A percentile compares a stretch with the other conserved stretches of the same genome.
Conservation (phyloP, 768 basidiomycete species). For the Suillus tomentosus region DNA sequence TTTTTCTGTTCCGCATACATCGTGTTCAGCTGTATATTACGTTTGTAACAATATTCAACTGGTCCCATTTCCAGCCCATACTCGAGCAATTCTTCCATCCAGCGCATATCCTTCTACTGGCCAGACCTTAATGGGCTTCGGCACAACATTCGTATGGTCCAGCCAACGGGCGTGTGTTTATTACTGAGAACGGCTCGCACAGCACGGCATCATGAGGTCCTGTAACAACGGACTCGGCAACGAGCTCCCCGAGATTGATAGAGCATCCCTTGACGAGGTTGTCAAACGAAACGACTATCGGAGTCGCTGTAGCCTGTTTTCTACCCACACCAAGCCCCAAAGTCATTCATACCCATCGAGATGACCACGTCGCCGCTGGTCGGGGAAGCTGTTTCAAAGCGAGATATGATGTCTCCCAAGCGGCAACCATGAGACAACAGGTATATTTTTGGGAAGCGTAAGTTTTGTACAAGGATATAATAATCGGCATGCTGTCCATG, state of each 20-base stretch:
- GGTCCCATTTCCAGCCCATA: conserved; percentile 37
- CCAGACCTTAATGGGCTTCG: conserved; percentile 56
- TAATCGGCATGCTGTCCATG: conserved; percentile 44
- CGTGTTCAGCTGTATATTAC: conserved; percentile 14
- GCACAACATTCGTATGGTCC: conserved; percentile 57
- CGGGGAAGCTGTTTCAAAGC: conserved; percentile 48
- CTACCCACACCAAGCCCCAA: conserved; percentile 71
- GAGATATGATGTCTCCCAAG: conserved; percentile 87
- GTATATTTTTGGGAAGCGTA: conserved; percentile 43
- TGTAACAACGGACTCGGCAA: conserved; percentile 50
- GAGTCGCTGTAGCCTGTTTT: conserved; percentile 16
- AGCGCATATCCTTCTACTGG: conserved; percentile 29
- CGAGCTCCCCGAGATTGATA: conserved; percentile 24
- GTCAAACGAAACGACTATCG: conserved; percentile 18
- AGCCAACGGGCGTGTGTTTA: conserved; percentile 56
- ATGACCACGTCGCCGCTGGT: conserved; percentile 53
- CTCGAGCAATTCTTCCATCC: conserved; percentile 18
- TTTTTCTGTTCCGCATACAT: background rate
- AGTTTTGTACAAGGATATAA: conserved; percentile 37
- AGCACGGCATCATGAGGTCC: conserved; percentile 76
- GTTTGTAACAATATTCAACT: conserved; percentile 34
- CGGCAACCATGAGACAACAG: conserved; percentile 54
- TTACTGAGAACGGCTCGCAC: conserved; percentile 34
- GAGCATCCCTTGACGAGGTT: conserved; percentile 21
- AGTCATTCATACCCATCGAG: conserved; percentile 85